Evolutionary conservation across 192 early-diverging fungal species (phyloP), one percentile per base, ranked within the genome.

Genomic region (Linnemannia schmuckeri): DNA sequence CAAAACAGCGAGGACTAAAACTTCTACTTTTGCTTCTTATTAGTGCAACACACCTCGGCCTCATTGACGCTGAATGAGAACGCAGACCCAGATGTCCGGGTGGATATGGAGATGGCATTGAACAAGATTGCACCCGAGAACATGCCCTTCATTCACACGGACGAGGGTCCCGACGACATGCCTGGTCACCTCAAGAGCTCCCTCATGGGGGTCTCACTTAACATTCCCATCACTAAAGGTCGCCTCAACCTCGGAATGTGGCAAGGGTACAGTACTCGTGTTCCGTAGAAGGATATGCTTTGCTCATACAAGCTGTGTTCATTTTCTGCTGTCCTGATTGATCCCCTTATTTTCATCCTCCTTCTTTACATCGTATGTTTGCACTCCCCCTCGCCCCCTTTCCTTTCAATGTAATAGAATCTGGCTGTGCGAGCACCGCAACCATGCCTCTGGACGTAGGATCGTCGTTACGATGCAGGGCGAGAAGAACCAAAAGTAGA

Each of bases 31-130:
- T 8, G 6, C 37, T 22, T 22, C 15, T 82, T 82, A 38, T 46
- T 89, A 91, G 92, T 98, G 44, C 95, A 97, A 85, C 97, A 98
- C 80, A 98, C 97, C 0, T 96, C 95, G 22, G 97, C 97, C 0
- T 97, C 97, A 0, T 85, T 98, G 17, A 95, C 95, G 57, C 77
- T 98, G 41, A 98, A 98, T 82, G 97, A 98, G 83, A 97, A 97
- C 80, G 94, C 89, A 40, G 97, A 96, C 87, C 89, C 92, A 17
- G 92, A 92, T 78, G 94, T 97, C 20, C 88, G 97, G 17, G 88
- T 84, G 0, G 97, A 98, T 79, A 95, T 98, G 94, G 94, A 96
- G 41, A 97, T 96, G 94, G 94, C 93, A 18, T 83, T 97, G 57
- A 95, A 98, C 80, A 91, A 92, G 54, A 89, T 98, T 44, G 97